phyloP scores from a whole-genome alignment of 2,329 filamentous ascomycete species.

The Septoria petroselini region DNA sequence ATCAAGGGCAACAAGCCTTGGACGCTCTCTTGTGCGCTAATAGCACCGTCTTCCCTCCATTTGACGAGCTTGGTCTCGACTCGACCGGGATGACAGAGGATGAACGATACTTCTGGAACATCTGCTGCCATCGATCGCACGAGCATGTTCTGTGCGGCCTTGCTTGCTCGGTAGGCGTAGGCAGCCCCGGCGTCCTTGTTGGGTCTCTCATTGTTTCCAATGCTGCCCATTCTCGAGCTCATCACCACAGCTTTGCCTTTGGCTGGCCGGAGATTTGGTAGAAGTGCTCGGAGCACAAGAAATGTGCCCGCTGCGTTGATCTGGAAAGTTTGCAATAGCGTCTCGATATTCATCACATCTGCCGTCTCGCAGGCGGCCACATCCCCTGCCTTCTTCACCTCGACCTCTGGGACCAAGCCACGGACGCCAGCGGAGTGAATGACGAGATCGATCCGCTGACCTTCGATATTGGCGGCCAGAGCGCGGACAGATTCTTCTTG shows the following conservation, averaged over 20 bases:
- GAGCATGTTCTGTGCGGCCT: conserved; percentile 48
- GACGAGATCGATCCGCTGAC: conserved; percentile 39
- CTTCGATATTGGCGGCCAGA: conserved; percentile 24
- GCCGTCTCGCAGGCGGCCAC: conserved; percentile 44
- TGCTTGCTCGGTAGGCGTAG: conserved; percentile 49
- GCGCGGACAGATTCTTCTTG: conserved; percentile 27
- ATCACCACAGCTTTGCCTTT: conserved; percentile 43
- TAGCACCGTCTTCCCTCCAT: conserved; percentile 47
- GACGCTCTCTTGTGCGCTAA: conserved; percentile 44
- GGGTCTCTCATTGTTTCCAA: conserved; percentile 38
- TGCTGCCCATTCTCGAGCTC: conserved; percentile 47
- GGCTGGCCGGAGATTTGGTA: conserved; percentile 37
- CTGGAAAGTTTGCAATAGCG: conserved; percentile 41
- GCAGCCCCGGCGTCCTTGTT: conserved; percentile 39
- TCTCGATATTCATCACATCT: conserved; percentile 41
- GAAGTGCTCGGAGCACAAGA: conserved; percentile 39
- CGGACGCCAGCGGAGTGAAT: conserved; percentile 48
- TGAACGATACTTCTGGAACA: conserved; percentile 43
- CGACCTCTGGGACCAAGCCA: conserved; percentile 41
- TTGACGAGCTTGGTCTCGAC: conserved; percentile 47
- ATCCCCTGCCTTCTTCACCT: conserved; percentile 31
- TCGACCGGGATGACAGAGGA: conserved; percentile 47
- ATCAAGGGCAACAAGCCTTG: conserved; percentile 41
- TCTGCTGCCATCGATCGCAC: conserved; percentile 46
- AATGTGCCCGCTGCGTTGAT: conserved; percentile 47